Evolutionary conservation across 2,329 filamentous ascomycete genomes (phyloP), one percentile per base, ranked within the genome.

Genomic region (Fusarium pilosicola): DNA sequence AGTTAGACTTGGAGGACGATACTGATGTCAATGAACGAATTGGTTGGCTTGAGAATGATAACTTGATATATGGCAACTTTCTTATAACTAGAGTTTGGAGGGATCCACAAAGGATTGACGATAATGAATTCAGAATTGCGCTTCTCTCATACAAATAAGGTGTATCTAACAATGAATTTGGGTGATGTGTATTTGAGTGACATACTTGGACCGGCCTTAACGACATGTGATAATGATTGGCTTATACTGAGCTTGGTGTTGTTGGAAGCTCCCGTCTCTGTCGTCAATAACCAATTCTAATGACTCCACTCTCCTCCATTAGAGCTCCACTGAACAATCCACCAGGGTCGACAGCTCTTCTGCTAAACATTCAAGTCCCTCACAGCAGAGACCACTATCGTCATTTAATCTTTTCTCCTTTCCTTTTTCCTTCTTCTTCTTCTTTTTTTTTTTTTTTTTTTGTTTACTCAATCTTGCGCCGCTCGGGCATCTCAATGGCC

Each of bases 401-500:
- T 56, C 36, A 59, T 54, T 39, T 39, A 49, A 60, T 60, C 60
- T 52, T 58, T 46, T 32, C 41, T 38, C 13, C 15, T 44, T 66
- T 58, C 18, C 48, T 18, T 24, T 13, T n/a, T 36, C 34, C 34
- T 45, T 70, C 52, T 42, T 22, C 18, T 68, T 34, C 42, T 22
- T 24, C 12, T 22, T 24, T 10, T n/a, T 36, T 24, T 28, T 45
- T 59, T 42, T 42, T 15, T 66, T 49, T 56, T 54, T 65, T 57
- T 70, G 54, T 70, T 69, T 67, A 71, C 42, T 44, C 36, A 57
- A 48, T 63, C 30, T 45, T 59, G 48, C 55, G 60, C 64, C 58
- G 48, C 46, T 46, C 45, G 70, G 65, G 61, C 62, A 73, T 56
- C 49, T 71, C 79, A 78, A 81, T 81, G 80, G 80, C 76, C 70